These are phyloP conservation scores for Kwoniella europaea DNA, from an alignment of 768 basidiomycete genomes.

Conservation along the genomic window DNA sequence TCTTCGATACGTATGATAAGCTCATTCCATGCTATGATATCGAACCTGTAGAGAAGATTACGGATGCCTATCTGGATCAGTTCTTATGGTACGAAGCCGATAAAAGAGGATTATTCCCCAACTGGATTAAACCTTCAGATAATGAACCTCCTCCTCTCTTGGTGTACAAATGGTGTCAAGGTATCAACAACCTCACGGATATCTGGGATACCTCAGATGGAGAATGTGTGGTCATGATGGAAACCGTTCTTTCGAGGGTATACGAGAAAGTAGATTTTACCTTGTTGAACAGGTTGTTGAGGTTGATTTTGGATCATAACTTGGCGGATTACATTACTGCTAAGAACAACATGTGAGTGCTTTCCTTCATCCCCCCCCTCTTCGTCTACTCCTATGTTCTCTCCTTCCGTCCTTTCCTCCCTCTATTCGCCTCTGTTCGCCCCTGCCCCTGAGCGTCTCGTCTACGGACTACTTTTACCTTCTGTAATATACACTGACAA, in stretches of 20 bases:
- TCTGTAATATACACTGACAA: no score
- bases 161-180: slow-evolving; percentile 99
- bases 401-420: no score
- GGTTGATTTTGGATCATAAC: slow-evolving; percentile 97
- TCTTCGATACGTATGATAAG: slow-evolving; percentile 97
- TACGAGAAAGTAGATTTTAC: slow-evolving; percentile 99
- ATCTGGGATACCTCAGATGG: slow-evolving; percentile 99
- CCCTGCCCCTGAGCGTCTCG: no score
- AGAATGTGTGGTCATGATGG: slow-evolving; percentile 98
- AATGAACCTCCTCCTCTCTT: slow-evolving; percentile 95
- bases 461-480: no score
- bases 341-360: slow-evolving; percentile 75
- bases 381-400: no score
- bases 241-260: slow-evolving; percentile 94
- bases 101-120: slow-evolving; percentile 95
- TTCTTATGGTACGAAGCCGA: slow-evolving; percentile 99
- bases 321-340: slow-evolving; percentile 98
- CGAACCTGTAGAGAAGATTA: slow-evolving; percentile 99
- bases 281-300: slow-evolving; percentile 88
- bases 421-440: no score
- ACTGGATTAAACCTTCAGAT: slow-evolving; percentile 99
- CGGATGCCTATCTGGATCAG: slow-evolving; percentile 98
- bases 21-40: slow-evolving; percentile 95
- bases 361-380: slow-evolving; percentile 61
- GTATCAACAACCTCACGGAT: slow-evolving; percentile 97